phyloP scores from a whole-genome alignment of 169 alveolate genomes.

The Eimeria tenella region DNA sequence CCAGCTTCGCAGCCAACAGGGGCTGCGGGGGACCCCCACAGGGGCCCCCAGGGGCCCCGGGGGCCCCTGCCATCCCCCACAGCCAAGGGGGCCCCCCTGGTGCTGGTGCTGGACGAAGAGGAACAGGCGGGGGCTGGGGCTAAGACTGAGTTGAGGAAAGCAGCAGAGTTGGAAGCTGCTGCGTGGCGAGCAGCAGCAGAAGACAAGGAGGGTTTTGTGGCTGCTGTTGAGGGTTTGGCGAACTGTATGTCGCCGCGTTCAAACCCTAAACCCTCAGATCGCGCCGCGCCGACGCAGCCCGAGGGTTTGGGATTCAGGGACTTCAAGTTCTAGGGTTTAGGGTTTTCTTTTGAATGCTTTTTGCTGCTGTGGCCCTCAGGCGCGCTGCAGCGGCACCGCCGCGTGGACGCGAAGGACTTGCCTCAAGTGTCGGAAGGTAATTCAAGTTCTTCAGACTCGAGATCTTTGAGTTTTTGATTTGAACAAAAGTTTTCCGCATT shows the following conservation, averaged over 20 bases:
- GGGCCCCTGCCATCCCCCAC: background rate
- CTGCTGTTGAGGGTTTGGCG: slow-evolving; percentile 9
- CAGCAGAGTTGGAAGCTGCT: slow-evolving; percentile 23
- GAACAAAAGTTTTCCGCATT: background rate
- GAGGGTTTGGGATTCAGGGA: background rate
- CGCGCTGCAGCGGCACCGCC: slow-evolving; percentile 61
- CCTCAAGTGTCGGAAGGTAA: slow-evolving; percentile 32
- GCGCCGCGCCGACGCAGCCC: background rate
- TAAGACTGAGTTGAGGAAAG: background rate
- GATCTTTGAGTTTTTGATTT: background rate
- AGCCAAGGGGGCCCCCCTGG: background rate
- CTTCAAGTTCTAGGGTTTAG: background rate
- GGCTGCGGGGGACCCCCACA: slow-evolving; percentile 2
- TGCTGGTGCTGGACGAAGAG: slow-evolving; percentile 43
- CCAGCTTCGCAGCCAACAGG: background rate
- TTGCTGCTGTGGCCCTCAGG: slow-evolving; percentile 6
- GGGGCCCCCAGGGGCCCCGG: slow-evolving; percentile 28
- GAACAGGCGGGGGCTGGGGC: slow-evolving; percentile 6
- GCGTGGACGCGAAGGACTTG: slow-evolving; percentile 19
- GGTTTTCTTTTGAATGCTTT: background rate
- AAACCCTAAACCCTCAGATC: background rate
- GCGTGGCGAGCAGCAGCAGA: slow-evolving; percentile 19
- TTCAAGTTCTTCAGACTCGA: background rate
- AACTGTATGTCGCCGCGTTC: background rate
- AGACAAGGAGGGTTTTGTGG: slow-evolving; percentile 7